Evolutionary conservation across 495 filamentous ascomycete species (phyloP).

Genomic region (Podospora tetraspora): DNA sequence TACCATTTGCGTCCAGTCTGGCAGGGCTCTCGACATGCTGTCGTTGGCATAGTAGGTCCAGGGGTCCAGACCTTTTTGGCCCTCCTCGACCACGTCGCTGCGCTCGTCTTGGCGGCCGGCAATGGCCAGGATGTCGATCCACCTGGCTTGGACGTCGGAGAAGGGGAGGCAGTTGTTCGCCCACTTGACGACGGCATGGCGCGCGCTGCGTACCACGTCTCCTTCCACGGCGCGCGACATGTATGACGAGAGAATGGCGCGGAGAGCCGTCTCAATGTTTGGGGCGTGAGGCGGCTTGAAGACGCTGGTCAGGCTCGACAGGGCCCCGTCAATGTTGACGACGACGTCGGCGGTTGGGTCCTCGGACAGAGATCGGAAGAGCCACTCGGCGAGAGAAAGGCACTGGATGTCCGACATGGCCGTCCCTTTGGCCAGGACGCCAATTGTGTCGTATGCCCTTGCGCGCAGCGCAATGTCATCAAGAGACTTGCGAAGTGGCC

Average conservation of each 20-base stretch:
- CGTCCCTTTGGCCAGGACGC: constrained; percentile 61
- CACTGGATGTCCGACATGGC: constrained; percentile 46
- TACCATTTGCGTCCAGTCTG: constrained; percentile 45
- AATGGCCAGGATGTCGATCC: constrained; percentile 80
- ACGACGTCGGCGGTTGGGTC: constrained; percentile 71
- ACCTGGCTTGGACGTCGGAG: constrained; percentile 70
- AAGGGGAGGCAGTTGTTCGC: constrained; percentile 86
- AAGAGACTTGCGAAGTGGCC: constrained; percentile 47
- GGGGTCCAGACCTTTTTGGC: constrained; percentile 70
- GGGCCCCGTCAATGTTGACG: constrained; percentile 81
- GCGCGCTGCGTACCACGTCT: constrained; percentile 56
- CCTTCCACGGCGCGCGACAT: constrained; percentile 57
- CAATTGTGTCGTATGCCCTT: constrained; percentile 78
- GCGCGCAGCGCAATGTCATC: constrained; percentile 64
- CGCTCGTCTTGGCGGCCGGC: constrained; percentile 57
- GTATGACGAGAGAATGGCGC: constrained; percentile 56
- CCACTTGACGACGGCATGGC: constrained; percentile 81
- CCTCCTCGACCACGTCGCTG: constrained; percentile 84
- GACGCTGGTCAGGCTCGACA: constrained; percentile 61
- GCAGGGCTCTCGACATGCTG: constrained; percentile 33
- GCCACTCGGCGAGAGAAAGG: constrained; percentile 61
- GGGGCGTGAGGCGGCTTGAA: constrained; percentile 45
- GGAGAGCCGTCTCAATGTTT: constrained; percentile 29
- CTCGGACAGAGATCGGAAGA: constrained; percentile 74
- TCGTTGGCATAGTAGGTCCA: constrained; percentile 44